These are phyloP conservation scores for Penicillium capsulatum DNA, from an alignment of 2,329 filamentous ascomycete genomes.

Conservation along the genomic window DNA sequence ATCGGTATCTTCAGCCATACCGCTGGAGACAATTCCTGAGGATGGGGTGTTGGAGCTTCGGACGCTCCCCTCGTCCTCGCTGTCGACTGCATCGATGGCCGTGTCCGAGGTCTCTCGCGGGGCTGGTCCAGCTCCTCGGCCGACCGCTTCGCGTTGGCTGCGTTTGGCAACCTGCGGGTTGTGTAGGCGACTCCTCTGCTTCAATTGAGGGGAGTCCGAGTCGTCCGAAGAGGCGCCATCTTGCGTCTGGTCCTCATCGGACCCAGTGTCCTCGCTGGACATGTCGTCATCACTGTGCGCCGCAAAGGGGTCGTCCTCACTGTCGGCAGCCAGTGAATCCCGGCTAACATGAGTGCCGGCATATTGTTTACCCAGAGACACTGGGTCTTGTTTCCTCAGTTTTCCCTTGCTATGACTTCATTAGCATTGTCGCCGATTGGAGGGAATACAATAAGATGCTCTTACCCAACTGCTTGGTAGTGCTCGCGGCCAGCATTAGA, in stretches of 20 bases:
- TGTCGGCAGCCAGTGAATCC: constrained; percentile 58
- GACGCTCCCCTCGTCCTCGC: constrained; percentile 11
- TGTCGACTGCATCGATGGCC: no score
- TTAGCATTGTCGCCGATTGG: constrained; percentile 8
- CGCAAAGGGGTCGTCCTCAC: constrained; percentile 47
- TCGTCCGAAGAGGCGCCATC: neutral
- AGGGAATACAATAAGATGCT: neutral
- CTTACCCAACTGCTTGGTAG: constrained; percentile 70
- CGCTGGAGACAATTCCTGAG: constrained; percentile 14
- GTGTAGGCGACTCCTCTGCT: no score
- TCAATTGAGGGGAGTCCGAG: neutral
- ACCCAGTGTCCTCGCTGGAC: constrained; percentile 19
- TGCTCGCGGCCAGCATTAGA: constrained; percentile 70
- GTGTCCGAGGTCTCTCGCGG: no score
- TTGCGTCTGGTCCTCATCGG: constrained; percentile 2
- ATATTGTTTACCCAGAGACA: constrained; percentile 73
- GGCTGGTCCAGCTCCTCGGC: constrained; percentile 1
- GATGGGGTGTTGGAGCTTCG: no score
- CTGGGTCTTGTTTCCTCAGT: constrained; percentile 66
- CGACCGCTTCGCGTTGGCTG: neutral
- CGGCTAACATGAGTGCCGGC: constrained; percentile 71
- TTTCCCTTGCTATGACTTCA: constrained; percentile 64
- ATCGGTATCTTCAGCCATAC: constrained; percentile 28
- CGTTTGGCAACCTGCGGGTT: no score
- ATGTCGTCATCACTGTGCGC: constrained; percentile 32